Conservation (phyloP, 129 eudicot genomes). For the Centaurea solstitialis region DNA sequence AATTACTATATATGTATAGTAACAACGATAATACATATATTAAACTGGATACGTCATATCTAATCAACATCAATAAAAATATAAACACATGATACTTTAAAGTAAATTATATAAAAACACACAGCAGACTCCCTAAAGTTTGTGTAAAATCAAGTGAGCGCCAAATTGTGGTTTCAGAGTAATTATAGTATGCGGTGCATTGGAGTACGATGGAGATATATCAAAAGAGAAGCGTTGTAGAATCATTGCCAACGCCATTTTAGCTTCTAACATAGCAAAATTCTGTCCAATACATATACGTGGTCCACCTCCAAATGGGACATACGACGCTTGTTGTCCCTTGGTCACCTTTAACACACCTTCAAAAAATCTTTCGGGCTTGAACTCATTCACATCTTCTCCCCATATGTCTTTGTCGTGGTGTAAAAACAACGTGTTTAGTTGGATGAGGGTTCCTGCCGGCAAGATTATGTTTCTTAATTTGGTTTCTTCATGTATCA, state of each 20-base stretch:
- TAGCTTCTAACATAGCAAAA: conserved; percentile 47
- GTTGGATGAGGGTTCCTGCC: conserved; percentile 16
- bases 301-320: conserved; percentile 44
- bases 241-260: conserved; percentile 45
- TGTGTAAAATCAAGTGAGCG: conserved; percentile 38
- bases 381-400: conserved; percentile 31
- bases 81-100: too few relatives aligned
- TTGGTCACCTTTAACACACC: conserved; percentile 32
- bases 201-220: conserved; percentile 50
- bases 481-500: conserved; percentile 30
- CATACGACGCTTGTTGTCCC: conserved; percentile 20
- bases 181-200: conserved; percentile 38
- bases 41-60: too few relatives aligned
- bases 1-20: not conserved
- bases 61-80: not conserved
- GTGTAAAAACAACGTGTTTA: conserved; percentile 18
- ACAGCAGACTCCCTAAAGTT: conserved; percentile 1
- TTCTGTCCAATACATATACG: conserved; percentile 38
- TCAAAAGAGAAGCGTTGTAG: conserved; percentile 40
- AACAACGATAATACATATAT: not conserved
- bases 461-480: conserved; percentile 25
- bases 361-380: conserved; percentile 35
- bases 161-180: conserved; percentile 57
- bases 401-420: conserved; percentile 32
- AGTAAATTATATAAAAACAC: not conserved